Conservation (phyloP, 768 basidiomycete genomes). For the Suillus spraguei region DNA sequence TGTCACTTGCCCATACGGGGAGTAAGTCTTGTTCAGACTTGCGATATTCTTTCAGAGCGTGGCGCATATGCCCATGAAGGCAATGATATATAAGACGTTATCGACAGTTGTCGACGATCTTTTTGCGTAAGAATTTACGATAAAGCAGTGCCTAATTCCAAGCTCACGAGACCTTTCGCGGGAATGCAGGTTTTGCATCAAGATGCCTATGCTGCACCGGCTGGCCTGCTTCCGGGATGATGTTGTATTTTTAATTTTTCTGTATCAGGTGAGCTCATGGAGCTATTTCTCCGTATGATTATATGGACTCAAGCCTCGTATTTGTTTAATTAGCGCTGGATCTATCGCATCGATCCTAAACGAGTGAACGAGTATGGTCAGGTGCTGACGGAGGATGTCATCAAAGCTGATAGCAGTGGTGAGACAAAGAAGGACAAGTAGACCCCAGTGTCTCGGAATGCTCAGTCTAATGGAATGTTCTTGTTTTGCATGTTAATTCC, state of each 20-base stretch:
- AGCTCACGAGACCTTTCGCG: constrained; percentile 18
- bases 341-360: constrained; percentile 94
- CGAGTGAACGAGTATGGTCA: constrained; percentile 97
- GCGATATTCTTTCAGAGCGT: constrained; percentile 62
- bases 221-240: constrained; percentile 91
- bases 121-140: constrained; percentile 64
- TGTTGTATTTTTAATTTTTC: constrained; percentile 87
- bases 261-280: constrained; percentile 75
- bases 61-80: constrained; percentile 98
- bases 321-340: constrained; percentile 72
- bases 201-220: constrained; percentile 95
- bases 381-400: constrained; percentile 57
- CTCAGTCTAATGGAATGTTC: background rate
- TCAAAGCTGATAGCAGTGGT: constrained; percentile 38
- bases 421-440: constrained; percentile 64
- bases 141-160: constrained; percentile 15
- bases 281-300: constrained; percentile 13
- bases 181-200: constrained; percentile 78
- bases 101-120: constrained; percentile 92
- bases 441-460: background rate
- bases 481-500: constrained; percentile 20
- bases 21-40: constrained; percentile 12
- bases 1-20: constrained; percentile 24
- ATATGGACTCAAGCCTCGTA: constrained; percentile 22
- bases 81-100: constrained; percentile 94